These are phyloP conservation scores for Bombardia bombarda DNA, from an alignment of 495 filamentous ascomycete species.

Conservation along the genomic window DNA sequence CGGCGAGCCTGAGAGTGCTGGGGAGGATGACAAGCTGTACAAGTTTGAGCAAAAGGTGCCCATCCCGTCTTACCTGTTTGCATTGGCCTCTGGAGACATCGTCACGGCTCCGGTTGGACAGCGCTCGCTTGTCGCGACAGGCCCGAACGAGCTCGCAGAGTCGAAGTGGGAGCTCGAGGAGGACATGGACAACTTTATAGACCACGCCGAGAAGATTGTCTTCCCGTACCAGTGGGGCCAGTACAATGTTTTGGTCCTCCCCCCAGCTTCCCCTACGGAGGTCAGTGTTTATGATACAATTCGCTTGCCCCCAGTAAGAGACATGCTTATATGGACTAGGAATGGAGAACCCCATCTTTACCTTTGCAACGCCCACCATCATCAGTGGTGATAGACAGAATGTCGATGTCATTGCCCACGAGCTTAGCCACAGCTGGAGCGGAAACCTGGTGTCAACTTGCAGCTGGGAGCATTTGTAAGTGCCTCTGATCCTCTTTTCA, in stretches of 20 bases:
- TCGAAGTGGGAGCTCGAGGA: slow-evolving; percentile 86
- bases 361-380: slow-evolving; percentile 87
- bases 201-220: slow-evolving; percentile 79
- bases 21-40: slow-evolving; percentile 56
- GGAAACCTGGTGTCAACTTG: slow-evolving; percentile 87
- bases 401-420: slow-evolving; percentile 93
- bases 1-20: slow-evolving; percentile 32
- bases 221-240: slow-evolving; percentile 88
- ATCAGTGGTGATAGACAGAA: slow-evolving; percentile 90
- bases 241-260: slow-evolving; percentile 89
- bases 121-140: slow-evolving; percentile 72
- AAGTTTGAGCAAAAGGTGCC: slow-evolving; percentile 82
- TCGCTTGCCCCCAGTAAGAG: too few relatives aligned
- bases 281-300: slow-evolving; percentile 12
- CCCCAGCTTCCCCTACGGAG: slow-evolving; percentile 80
- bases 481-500: neutral
- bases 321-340: slow-evolving; percentile 33
- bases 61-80: slow-evolving; percentile 91
- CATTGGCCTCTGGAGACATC: slow-evolving; percentile 84
- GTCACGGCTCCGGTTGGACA: slow-evolving; percentile 77
- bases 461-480: slow-evolving; percentile 87
- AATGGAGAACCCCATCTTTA: slow-evolving; percentile 95
- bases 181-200: slow-evolving; percentile 85
- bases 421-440: slow-evolving; percentile 85
- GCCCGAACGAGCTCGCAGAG: slow-evolving; percentile 73